Conservation (phyloP, 1,139 yeast genomes). For the Geotrichum citri-aurantii region DNA sequence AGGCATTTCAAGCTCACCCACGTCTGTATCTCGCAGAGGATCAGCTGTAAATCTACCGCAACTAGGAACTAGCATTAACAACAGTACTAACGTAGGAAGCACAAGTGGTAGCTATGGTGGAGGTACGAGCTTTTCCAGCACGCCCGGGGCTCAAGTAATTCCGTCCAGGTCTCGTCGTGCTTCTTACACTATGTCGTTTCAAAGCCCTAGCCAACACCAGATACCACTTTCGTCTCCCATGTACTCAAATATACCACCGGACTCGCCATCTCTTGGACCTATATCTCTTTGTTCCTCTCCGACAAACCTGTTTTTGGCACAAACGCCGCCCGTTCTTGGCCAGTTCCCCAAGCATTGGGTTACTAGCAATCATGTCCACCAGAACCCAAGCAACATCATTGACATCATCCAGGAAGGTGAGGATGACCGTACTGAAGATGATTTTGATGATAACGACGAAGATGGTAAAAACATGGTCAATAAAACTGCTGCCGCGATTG, state of each 20-base stretch:
- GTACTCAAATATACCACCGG: constrained; percentile 14
- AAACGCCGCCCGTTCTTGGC: constrained; percentile 15
- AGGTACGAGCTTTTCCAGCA: background rate
- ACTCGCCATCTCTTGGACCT: constrained; percentile 18
- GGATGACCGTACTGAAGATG: background rate
- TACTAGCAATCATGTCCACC: background rate
- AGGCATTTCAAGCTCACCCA: constrained; percentile 15
- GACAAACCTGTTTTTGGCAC: constrained; percentile 15
- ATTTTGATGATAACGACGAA: background rate
- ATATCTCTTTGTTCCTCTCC: constrained; percentile 18
- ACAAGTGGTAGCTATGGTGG: background rate
- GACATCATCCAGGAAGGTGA: constrained; percentile 2
- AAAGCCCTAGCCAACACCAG: constrained; percentile 9
- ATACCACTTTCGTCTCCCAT: constrained; percentile 2
- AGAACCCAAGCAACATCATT: constrained; percentile 4
- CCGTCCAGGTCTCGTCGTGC: constrained; percentile 5
- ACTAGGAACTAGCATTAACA: background rate
- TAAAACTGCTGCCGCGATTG: constrained; percentile 15
- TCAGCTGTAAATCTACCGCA: constrained; percentile 12
- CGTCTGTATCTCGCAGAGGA: constrained; percentile 14
- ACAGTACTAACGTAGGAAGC: background rate
- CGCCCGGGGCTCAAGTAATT: constrained; percentile 12
- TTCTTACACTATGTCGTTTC: constrained; percentile 8
- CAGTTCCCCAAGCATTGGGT: constrained; percentile 2
- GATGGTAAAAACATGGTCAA: constrained; percentile 3